Base-by-base conservation (phyloP, 2,329 filamentous ascomycete genomes). In the Clathrospora elynae region DNA sequence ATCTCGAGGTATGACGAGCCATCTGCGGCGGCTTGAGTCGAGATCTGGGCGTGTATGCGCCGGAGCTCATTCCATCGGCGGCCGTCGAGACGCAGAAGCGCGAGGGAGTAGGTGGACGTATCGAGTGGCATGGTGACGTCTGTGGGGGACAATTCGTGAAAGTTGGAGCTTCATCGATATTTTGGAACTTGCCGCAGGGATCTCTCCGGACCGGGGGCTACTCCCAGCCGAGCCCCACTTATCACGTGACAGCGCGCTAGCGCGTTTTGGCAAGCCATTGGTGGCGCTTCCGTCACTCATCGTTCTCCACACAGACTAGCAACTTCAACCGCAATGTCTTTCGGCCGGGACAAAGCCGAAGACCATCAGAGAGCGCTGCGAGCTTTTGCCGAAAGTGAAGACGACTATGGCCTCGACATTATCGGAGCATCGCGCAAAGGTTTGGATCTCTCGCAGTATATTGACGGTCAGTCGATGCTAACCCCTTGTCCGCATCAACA, bases 61-160 rank as follows among this genome's bases (percentile, higher is more conserved):
- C 93, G 90, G 25, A 99, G 82, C 71, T 99, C 93, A 75, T 99
- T 97, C 93, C 93, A 99, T 60, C 93, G 85, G 49, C 93, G 85
- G 87, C 92, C 78, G 57, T 81, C 78, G 42, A 80, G 72, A 52
- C 78, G 78, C 38, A 80, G 71, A 41, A 93, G 86, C 50, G 90
- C 90, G 50, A 96, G 83, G 35, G 84, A 84, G 78, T 96, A 97
- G 36, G 88, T 90, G 9, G 89, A 92, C 6, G 90, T 96, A 73
- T 96, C 92, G 70, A 97, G 88, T 45, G 92, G 91, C 92, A 96
- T 96, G 18, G 29, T 19, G 26, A 19, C 6, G 14, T 14, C 23
- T 6, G 20, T 23, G 20, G 20, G 20, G 20, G n/a, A n/a, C n/a
- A n/a, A n/a, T n/a, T n/a, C n/a, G n/a, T n/a, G 23, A 31, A 38